Evolutionary conservation across 2,329 filamentous ascomycete genomes (phyloP).

Genomic region (Ceratocystiopsis sp.): DNA sequence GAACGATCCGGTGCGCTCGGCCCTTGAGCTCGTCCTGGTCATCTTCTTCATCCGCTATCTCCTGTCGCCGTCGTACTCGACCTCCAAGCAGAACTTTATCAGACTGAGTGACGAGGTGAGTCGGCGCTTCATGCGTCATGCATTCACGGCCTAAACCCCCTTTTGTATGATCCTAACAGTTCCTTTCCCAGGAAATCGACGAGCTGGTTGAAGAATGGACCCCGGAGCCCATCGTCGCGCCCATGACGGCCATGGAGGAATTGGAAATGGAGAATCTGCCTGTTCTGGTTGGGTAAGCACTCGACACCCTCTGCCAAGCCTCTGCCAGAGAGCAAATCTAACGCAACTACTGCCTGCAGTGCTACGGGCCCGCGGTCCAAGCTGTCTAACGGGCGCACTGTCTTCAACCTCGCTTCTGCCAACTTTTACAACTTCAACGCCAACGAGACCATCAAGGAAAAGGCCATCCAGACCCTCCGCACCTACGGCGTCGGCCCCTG

Average conservation of each 20-base stretch:
- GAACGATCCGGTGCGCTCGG: constrained; percentile 84
- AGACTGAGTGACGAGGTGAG: constrained; percentile 62
- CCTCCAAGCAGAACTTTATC: constrained; percentile 76
- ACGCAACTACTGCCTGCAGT: constrained; percentile 24
- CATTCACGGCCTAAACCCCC: not conserved
- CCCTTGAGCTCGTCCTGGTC: constrained; percentile 82
- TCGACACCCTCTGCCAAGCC: not conserved
- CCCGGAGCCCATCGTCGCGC: constrained; percentile 74
- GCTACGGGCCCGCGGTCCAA: constrained; percentile 83
- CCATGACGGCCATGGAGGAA: constrained; percentile 58
- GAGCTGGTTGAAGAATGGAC: constrained; percentile 94
- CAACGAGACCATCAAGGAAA: constrained; percentile 85
- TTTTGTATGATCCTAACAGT: not conserved
- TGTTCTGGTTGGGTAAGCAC: constrained; percentile 63
- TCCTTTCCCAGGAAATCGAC: constrained; percentile 54
- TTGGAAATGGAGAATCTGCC: constrained; percentile 70
- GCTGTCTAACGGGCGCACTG: constrained; percentile 72
- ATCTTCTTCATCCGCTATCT: constrained; percentile 93
- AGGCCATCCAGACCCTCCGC: constrained; percentile 81
- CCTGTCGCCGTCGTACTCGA: constrained; percentile 81
- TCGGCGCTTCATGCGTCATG: not conserved
- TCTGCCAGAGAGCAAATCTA: no score
- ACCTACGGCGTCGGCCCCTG: constrained; percentile 95
- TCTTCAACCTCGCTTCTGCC: constrained; percentile 83
- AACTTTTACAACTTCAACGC: constrained; percentile 97